These are phyloP conservation scores for Solanum paucissectum DNA, from an alignment of 257 asterid species.

Conservation along the genomic window DNA sequence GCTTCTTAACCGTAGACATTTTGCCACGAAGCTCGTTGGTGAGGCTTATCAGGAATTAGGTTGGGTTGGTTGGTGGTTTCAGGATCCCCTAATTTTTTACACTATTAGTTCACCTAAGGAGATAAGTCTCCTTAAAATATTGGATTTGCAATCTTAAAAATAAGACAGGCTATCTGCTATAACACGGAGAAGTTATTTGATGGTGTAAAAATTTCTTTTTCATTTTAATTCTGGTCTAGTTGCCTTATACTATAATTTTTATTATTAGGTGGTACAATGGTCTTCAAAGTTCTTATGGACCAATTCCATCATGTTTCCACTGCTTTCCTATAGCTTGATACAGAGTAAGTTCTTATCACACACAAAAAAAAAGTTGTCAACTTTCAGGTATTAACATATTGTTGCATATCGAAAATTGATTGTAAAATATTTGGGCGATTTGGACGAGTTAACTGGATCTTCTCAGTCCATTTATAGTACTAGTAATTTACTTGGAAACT, in stretches of 20 bases:
- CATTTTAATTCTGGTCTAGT: background rate
- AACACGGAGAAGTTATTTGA: background rate
- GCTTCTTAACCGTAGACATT: background rate
- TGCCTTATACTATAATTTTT: background rate
- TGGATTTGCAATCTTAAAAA: background rate
- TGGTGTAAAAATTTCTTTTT: background rate
- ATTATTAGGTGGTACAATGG: slow-evolving; percentile 62
- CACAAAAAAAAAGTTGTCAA: background rate
- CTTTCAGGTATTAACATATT: background rate
- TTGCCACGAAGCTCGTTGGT: background rate
- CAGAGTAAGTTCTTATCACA: slow-evolving; percentile 24
- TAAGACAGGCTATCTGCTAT: background rate
- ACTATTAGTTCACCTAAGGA: background rate
- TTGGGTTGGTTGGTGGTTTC: background rate
- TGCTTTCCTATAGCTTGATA: slow-evolving; percentile 64
- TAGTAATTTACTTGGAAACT: background rate
- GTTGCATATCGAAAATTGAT: background rate
- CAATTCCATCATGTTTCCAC: slow-evolving; percentile 75
- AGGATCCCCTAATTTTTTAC: background rate
- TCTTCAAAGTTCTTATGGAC: slow-evolving; percentile 79
- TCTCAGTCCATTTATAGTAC: background rate
- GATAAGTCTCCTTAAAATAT: background rate
- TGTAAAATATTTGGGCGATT: background rate
- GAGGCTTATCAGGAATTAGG: background rate
- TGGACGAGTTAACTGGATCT: background rate